A percentile compares a stretch with the other conserved stretches of the same genome.
Conservation (phyloP, 2,329 filamentous ascomycete species). For the Fusarium tjaetaba region DNA sequence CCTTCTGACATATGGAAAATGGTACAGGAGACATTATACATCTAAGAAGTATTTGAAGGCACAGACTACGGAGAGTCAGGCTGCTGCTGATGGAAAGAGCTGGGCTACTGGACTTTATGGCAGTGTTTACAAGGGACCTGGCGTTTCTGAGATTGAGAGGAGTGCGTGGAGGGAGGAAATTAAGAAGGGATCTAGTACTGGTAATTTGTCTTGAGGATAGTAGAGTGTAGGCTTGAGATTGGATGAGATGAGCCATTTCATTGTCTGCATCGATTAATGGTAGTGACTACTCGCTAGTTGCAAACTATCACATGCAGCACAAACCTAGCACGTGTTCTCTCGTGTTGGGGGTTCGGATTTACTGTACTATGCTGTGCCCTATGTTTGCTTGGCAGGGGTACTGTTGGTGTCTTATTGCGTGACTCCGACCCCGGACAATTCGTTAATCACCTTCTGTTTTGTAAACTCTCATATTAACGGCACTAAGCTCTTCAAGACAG, state of each 20-base stretch:
- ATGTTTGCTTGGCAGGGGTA: not conserved
- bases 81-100: constrained; percentile 55
- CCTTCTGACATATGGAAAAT: constrained; percentile 67
- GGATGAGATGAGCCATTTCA: not conserved
- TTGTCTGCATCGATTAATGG: not conserved
- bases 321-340: not conserved
- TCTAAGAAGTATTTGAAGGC: constrained; percentile 26
- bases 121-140: constrained; percentile 68
- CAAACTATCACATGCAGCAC: not conserved
- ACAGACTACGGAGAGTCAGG: constrained; percentile 48
- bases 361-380: not conserved
- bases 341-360: not conserved
- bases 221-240: not conserved
- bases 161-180: constrained; percentile 59
- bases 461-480: not conserved
- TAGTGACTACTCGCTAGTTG: not conserved
- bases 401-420: not conserved
- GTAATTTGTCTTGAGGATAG: constrained; percentile 42
- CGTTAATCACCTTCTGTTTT: not conserved
- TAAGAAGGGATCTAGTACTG: constrained; percentile 49
- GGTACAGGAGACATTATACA: constrained; percentile 60
- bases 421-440: not conserved
- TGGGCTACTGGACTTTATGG: constrained; percentile 69
- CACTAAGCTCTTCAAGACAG: not conserved
- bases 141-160: constrained; percentile 62